Evolutionary conservation across 2,329 filamentous ascomycete species (phyloP).

Genomic region (Alternaria solani): DNA sequence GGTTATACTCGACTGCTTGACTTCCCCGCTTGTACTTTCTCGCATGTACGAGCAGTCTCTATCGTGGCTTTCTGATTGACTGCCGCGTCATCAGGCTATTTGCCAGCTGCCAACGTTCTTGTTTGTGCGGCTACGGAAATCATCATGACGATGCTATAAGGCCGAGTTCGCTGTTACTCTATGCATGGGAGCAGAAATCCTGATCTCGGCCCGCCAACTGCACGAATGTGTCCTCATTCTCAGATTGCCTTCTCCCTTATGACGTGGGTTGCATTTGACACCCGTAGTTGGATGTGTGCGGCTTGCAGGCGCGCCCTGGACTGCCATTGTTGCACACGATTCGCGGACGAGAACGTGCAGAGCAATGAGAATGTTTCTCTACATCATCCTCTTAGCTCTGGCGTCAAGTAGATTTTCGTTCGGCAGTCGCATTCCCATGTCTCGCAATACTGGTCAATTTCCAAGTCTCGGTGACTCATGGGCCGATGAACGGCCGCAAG

Average conservation of each 20-base stretch:
- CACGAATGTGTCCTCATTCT: neutral
- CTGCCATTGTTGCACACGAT: constrained; percentile 6
- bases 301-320: neutral
- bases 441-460: neutral
- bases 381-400: neutral
- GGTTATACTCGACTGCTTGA: neutral
- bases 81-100: neutral
- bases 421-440: neutral
- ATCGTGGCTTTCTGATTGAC: neutral
- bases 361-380: neutral
- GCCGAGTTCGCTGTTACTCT: neutral
- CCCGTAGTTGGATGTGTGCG: neutral
- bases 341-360: constrained; percentile 1
- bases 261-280: neutral
- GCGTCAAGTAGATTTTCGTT: neutral
- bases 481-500: neutral
- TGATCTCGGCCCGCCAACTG: neutral
- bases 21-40: neutral
- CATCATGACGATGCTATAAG: neutral
- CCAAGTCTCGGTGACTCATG: neutral
- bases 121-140: neutral
- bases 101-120: neutral
- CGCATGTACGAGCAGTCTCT: neutral
- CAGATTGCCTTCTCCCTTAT: neutral
- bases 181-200: neutral